Conservation (phyloP, 1,139 yeast species). For the Sugiyamaella sp. region DNA sequence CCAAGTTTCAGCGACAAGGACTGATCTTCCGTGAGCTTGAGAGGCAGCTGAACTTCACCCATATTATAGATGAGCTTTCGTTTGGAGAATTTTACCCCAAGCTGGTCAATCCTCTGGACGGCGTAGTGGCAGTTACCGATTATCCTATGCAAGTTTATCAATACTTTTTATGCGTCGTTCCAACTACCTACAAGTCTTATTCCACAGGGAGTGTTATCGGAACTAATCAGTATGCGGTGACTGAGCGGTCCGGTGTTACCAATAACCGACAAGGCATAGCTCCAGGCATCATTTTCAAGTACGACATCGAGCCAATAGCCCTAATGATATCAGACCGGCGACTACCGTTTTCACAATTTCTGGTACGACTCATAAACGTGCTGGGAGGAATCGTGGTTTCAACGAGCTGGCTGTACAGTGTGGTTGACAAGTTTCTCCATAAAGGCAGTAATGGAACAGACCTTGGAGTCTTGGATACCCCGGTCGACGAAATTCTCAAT, state of each 20-base stretch:
- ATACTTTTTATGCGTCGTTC: constrained; percentile 80
- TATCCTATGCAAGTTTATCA: constrained; percentile 45
- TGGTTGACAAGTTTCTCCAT: constrained; percentile 25
- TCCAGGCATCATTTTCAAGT: constrained; percentile 83
- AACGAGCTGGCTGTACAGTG: constrained; percentile 39
- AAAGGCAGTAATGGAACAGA: constrained; percentile 7
- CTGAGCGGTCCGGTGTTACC: constrained; percentile 49
- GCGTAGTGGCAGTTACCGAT: constrained; percentile 44
- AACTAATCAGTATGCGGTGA: constrained; percentile 86
- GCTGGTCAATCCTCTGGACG: constrained; percentile 83
- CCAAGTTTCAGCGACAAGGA: constrained; percentile 43
- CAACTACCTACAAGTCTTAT: constrained; percentile 64
- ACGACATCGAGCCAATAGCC: constrained; percentile 86
- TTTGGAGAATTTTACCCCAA: constrained; percentile 90
- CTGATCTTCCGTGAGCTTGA: constrained; percentile 11
- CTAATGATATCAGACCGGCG: constrained; percentile 70
- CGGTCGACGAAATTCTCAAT: constrained; percentile 17
- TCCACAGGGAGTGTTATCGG: constrained; percentile 67
- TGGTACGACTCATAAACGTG: constrained; percentile 77
- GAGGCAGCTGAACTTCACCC: constrained; percentile 71
- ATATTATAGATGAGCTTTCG: constrained; percentile 82
- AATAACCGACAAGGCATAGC: constrained; percentile 24
- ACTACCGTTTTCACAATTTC: constrained; percentile 74
- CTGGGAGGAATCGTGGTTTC: constrained; percentile 69
- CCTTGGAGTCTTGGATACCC: constrained; percentile 22